Base-by-base conservation (phyloP, 331 rosid genomes). In the Malus hybrid region DNA sequence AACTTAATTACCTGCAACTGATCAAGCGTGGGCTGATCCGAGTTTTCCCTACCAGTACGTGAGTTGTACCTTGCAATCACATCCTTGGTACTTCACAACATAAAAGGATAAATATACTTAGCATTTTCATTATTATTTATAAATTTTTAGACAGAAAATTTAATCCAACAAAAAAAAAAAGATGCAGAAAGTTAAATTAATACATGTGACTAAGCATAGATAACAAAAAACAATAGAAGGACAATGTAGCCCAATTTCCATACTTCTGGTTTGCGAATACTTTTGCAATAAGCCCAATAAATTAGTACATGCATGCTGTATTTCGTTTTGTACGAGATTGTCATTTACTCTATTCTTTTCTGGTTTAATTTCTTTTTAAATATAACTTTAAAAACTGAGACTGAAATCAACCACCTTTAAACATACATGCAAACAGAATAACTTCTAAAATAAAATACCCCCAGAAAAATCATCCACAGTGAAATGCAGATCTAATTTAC, bases 1-100 rank as follows among this genome's bases (percentile, higher is more conserved):
- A 67, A n/a, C 11, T 36, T 7, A 39, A 42, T 48, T 86, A 90
- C 93, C 91, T 90, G 91, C 55, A 75, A 64, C 34, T 7, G 42
- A 7, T 80, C 84, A 50, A 83, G 79, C 8, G 87, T 73, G 6
- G 36, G 61, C 0, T 39, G 46, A 39, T 9, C 1, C 46, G 46
- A 39, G 46, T 39, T 39, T 39, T 10, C 71, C 42, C 13, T 32
- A 63, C 67, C 79, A 63, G 50, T 34, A 29, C 70, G 85, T 80
- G 44, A 56, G 24, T 72, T 15, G 71, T 39, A 39, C 12, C 46
- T 39, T 39, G 46, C 12, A 39, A 39, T 39, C 46, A 39, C 1
- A 39, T 39, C 46, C 46, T 39, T 39, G 46, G 46, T 39, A 39
- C 46, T 91, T 76, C 36, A 73, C 69, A 65, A 28, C 18, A 32